Base-by-base conservation (phyloP, 768 basidiomycete genomes). In the Crucibulum laeve region DNA sequence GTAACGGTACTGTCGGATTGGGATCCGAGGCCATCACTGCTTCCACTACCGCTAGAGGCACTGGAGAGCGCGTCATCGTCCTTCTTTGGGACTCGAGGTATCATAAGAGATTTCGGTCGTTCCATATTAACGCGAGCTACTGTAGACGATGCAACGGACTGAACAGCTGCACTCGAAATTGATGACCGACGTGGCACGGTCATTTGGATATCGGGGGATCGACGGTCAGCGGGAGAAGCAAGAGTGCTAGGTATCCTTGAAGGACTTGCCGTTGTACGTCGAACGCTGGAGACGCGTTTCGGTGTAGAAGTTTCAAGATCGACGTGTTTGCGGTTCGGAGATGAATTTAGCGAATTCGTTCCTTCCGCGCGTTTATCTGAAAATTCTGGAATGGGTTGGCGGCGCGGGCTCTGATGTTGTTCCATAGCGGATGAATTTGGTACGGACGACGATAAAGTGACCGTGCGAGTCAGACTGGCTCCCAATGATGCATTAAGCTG, bases 1-100 rank as follows among this genome's bases (percentile, higher is more conserved):
- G 84, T 89, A 44, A 91, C 74, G 3, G 90, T 91, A 46, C 79
- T 79, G 58, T 87, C 85, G 3, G 83, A 80, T 56, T 79, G 52
- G 15, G 82, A 83, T 26, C 80, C 78, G 38, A 75, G 64, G 18
- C 83, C 79, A 51, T 79, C 77, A 54, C 83, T 81, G 49, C 82
- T 79, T 40, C 77, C 72, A 55, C 77, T 79, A 56, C 80, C 77
- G 54, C 73, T 77, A 5, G 82, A 79, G 46, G 79, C 73, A 50
- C 69, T 73, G 19, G 74, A 72, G 3, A 61, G 46, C 15, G 53
- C 47, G 21, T 60, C 59, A 22, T 65, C 59, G 37, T 69, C 64
- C 50, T 69, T 60, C 46, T 59, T 58, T 40, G 56, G 35, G 43
- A 56, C 43, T 38, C 52, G 55, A 46, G 75, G 58, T 22, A 54